A percentile compares a stretch with the other conserved stretches of the same genome.
Conservation (phyloP, 2,329 filamentous ascomycete species). For the Venturia pyrina region DNA sequence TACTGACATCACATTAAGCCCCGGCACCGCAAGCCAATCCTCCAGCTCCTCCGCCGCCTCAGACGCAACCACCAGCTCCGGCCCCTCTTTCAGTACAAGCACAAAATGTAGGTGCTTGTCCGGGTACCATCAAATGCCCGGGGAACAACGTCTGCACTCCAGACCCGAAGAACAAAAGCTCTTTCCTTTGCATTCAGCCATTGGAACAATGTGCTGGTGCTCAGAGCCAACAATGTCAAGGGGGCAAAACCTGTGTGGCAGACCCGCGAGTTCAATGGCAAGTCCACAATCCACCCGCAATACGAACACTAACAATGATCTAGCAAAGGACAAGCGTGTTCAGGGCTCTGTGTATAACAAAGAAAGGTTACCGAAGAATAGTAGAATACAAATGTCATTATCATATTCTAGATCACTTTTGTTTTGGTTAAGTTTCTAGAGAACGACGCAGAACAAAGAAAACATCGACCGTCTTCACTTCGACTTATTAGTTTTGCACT, state of each 20-base stretch:
- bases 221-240: neutral
- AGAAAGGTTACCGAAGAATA: neutral
- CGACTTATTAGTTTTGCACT: too few species aligned
- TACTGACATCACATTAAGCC: too few species aligned
- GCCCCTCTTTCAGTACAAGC: neutral
- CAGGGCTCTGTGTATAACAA: neutral
- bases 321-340: neutral
- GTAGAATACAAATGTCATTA: neutral
- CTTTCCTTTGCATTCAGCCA: neutral
- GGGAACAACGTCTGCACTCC: conserved; percentile 1
- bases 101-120: neutral
- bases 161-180: neutral
- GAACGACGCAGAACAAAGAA: too few species aligned
- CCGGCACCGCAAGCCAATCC: too few species aligned
- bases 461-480: too few species aligned
- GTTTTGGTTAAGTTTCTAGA: too few species aligned
- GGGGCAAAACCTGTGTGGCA: neutral
- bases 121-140: neutral
- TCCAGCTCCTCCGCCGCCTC: neutral
- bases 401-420: neutral
- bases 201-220: neutral
- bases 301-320: neutral
- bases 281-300: neutral
- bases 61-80: too few species aligned
- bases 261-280: conserved; percentile 1